Conservation (phyloP, 2,329 filamentous ascomycete species). For the Niveomyces coronatus region DNA sequence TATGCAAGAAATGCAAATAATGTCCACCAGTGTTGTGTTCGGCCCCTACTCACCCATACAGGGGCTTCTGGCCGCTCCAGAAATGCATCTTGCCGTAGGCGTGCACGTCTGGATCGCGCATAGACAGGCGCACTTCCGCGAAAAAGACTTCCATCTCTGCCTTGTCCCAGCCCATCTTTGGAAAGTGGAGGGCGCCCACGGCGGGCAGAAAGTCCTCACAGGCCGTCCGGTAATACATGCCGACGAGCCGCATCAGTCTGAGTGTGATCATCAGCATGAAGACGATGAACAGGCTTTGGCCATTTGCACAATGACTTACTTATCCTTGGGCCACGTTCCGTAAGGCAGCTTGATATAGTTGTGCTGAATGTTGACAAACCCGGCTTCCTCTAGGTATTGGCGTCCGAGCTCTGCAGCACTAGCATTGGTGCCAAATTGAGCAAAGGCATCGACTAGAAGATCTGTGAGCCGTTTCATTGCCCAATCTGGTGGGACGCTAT, state of each 20-base stretch:
- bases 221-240: constrained; percentile 30
- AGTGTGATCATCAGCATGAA: neutral
- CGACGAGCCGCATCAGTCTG: constrained; percentile 28
- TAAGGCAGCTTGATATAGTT: constrained; percentile 32
- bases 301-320: constrained; percentile 17
- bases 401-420: constrained; percentile 27
- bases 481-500: constrained; percentile 23
- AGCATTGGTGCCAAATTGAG: constrained; percentile 25
- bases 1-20: too few relatives aligned
- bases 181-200: constrained; percentile 29
- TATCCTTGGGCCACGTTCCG: constrained; percentile 36
- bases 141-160: constrained; percentile 24
- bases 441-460: constrained; percentile 25
- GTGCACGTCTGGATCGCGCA: constrained; percentile 23
- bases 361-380: constrained; percentile 29
- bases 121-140: constrained; percentile 19
- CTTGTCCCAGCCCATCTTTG: constrained; percentile 28
- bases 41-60: too few relatives aligned
- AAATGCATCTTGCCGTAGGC: constrained; percentile 31
- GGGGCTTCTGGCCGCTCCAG: constrained; percentile 31
- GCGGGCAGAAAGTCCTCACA: constrained; percentile 32
- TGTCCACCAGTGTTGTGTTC: too few relatives aligned
- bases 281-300: neutral
- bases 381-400: constrained; percentile 26
- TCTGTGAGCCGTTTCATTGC: constrained; percentile 25